These are phyloP conservation scores for Neonothopanus nambi DNA, from an alignment of 1,284 basidiomycete genomes.

Conservation along the genomic window DNA sequence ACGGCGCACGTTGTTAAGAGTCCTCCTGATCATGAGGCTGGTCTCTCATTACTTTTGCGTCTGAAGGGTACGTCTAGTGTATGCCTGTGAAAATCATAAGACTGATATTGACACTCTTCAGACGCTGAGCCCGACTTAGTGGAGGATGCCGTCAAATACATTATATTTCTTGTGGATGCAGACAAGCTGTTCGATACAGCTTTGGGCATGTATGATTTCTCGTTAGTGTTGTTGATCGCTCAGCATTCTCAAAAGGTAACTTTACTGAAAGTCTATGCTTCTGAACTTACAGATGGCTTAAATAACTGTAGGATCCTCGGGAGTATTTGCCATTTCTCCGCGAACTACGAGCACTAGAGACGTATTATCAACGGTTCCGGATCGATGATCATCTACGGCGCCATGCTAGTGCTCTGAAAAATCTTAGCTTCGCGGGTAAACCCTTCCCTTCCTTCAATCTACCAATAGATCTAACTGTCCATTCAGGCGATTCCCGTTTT, in stretches of 20 bases:
- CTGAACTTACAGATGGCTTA: neutral
- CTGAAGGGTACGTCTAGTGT: slow-evolving; percentile 60
- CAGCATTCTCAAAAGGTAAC: slow-evolving; percentile 94
- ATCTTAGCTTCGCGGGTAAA: slow-evolving; percentile 75
- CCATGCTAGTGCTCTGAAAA: slow-evolving; percentile 72
- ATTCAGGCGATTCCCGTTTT: slow-evolving; percentile 61
- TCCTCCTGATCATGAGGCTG: slow-evolving; percentile 91
- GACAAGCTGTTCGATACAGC: slow-evolving; percentile 92
- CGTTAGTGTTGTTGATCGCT: slow-evolving; percentile 92
- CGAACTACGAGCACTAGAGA: slow-evolving; percentile 74
- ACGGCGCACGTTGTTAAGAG: slow-evolving; percentile 92
- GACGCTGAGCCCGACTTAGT: slow-evolving; percentile 76
- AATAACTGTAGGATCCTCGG: slow-evolving; percentile 77
- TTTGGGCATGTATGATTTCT: slow-evolving; percentile 98
- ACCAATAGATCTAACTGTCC: neutral
- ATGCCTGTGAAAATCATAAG: neutral
- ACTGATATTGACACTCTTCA: slow-evolving; percentile 29
- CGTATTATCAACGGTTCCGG: slow-evolving; percentile 83
- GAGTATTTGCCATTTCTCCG: slow-evolving; percentile 98
- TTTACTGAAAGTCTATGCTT: slow-evolving; percentile 2
- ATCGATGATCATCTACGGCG: slow-evolving; percentile 94
- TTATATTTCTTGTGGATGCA: slow-evolving; percentile 97
- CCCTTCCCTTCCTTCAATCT: slow-evolving; percentile 14
- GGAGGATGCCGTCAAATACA: slow-evolving; percentile 96
- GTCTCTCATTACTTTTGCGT: slow-evolving; percentile 74